Percentiles rank a stretch among this genome's conserved stretches.
Conservation (phyloP, 805 yeast species). For the Kodamaea leandrae region DNA sequence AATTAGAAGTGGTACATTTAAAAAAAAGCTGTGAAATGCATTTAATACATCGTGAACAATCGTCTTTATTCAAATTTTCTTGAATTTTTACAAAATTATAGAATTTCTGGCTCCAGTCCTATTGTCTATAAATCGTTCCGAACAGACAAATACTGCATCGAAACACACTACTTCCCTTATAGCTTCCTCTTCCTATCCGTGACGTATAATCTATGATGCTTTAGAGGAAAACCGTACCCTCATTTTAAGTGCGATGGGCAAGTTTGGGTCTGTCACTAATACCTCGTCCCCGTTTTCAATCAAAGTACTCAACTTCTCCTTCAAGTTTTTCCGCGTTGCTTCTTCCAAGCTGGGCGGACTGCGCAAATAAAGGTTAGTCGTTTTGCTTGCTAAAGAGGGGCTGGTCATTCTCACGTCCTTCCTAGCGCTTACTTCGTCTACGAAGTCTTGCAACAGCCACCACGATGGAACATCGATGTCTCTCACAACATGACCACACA, state of each 20-base stretch:
- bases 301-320: slow-evolving; percentile 30
- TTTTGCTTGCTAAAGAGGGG: slow-evolving; percentile 48
- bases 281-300: slow-evolving; percentile 47
- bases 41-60: no score
- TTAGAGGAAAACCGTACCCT: slow-evolving; percentile 1
- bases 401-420: slow-evolving; percentile 31
- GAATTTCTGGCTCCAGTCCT: no score
- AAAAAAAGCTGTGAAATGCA: no score
- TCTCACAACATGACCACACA: slow-evolving; percentile 57
- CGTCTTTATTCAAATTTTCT: no score
- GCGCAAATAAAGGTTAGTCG: slow-evolving; percentile 42
- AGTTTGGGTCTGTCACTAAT: slow-evolving; percentile 49
- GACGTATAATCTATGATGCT: background rate
- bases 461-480: slow-evolving; percentile 23
- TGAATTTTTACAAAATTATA: no score
- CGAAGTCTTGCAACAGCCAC: slow-evolving; percentile 37
- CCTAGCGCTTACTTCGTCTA: slow-evolving; percentile 36
- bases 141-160: no score
- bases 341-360: slow-evolving; percentile 47
- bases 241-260: slow-evolving; percentile 43
- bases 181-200: no score
- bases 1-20: no score
- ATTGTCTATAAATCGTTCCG: no score
- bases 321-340: slow-evolving; percentile 45
- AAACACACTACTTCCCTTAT: no score